A percentile compares a stretch with the other conserved stretches of the same genome.
Conservation (phyloP, 345 rosid species). For the Citrus cavaleriei region DNA sequence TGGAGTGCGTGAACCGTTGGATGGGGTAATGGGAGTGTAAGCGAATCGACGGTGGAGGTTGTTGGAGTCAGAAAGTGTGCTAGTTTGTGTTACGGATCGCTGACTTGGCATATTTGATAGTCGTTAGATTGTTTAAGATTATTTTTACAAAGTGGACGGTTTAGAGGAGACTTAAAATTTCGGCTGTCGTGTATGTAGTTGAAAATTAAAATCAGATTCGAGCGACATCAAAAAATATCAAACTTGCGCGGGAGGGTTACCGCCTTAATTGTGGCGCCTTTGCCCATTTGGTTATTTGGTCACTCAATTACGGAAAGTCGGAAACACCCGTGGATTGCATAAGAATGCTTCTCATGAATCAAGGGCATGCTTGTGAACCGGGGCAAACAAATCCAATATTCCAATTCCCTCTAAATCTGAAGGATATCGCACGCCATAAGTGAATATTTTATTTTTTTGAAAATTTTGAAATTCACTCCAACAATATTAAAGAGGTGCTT, state of each 20-base stretch:
- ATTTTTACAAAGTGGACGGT: background rate
- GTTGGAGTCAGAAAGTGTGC: background rate
- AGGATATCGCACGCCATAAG: background rate
- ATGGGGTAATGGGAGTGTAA: background rate
- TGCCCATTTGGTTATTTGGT: background rate
- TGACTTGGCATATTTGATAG: background rate
- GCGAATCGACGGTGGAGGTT: constrained; percentile 13
- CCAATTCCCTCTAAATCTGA: background rate
- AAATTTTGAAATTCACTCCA: no score
- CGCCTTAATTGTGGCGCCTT: background rate
- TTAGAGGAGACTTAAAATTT: background rate
- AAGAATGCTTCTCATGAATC: background rate
- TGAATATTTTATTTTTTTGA: background rate
- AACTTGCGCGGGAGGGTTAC: background rate
- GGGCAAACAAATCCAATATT: background rate
- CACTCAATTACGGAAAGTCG: background rate
- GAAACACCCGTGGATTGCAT: background rate
- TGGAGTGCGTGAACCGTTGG: constrained; percentile 6
- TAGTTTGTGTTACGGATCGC: constrained; percentile 8
- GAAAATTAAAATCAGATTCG: no score
- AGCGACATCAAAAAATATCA: background rate
- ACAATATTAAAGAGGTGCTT: no score
- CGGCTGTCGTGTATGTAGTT: no score
- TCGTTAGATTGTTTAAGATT: background rate
- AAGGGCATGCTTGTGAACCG: background rate